A percentile compares a stretch with the other conserved stretches of the same genome.
Conservation (phyloP, 163 green algal genomes). For the Prototheca wickerhamii region DNA sequence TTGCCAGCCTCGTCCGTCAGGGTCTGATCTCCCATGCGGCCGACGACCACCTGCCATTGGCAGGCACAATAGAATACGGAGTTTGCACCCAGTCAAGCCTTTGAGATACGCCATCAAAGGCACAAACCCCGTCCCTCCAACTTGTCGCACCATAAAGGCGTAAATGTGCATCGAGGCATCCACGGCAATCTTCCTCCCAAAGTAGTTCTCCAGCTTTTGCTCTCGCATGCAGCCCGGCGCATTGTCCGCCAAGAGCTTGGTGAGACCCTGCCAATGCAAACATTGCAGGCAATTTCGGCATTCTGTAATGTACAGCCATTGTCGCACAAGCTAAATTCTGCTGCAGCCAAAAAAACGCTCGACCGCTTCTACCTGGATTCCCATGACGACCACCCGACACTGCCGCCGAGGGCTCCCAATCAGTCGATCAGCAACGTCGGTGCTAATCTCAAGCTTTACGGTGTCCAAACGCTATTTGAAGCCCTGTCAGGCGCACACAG, state of each 20-base stretch:
- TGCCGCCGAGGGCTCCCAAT: background rate
- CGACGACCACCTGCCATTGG: slow-evolving; percentile 71
- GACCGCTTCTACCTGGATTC: background rate
- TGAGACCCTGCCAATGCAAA: slow-evolving; percentile 61
- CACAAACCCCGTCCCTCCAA: background rate
- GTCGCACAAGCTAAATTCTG: background rate
- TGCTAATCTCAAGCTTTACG: background rate
- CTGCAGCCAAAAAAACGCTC: background rate
- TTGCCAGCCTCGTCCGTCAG: slow-evolving; percentile 80
- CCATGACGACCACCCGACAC: background rate
- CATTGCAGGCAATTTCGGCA: background rate
- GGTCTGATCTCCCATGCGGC: slow-evolving; percentile 66
- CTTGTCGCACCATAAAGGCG: slow-evolving; percentile 82
- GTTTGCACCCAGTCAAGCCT: background rate
- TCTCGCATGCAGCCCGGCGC: slow-evolving; percentile 59
- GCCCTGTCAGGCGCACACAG: background rate
- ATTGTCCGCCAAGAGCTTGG: slow-evolving; percentile 86
- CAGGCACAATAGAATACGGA: too few species aligned
- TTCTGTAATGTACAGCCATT: background rate
- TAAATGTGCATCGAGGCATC: slow-evolving; percentile 99
- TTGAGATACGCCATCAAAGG: background rate
- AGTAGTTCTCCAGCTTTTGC: slow-evolving; percentile 91
- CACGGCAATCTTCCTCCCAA: slow-evolving; percentile 89
- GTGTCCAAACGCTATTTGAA: background rate
- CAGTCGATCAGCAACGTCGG: background rate